Conservation (phyloP, 768 basidiomycete species). For the Leccinum disarticulatum region DNA sequence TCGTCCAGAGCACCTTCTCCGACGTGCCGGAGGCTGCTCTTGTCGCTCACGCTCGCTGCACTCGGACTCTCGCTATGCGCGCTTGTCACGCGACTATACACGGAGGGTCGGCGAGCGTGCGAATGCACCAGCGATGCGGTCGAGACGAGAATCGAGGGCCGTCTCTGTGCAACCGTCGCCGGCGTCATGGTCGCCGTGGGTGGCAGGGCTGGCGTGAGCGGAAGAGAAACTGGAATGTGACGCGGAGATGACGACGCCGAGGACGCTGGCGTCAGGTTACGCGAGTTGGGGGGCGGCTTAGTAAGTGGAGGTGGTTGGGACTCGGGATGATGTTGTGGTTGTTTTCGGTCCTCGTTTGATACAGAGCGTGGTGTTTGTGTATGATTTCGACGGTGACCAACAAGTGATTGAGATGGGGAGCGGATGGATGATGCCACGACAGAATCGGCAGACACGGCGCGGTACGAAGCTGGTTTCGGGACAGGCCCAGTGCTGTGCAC, state of each 20-base stretch:
- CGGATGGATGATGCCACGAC: slow-evolving; percentile 12
- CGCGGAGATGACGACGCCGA: slow-evolving; percentile 60
- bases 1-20: slow-evolving; percentile 80
- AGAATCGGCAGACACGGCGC: slow-evolving; percentile 28
- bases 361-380: slow-evolving; percentile 15
- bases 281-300: slow-evolving; percentile 39
- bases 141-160: slow-evolving; percentile 40
- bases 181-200: slow-evolving; percentile 44
- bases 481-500: slow-evolving; percentile 9
- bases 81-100: slow-evolving; percentile 40
- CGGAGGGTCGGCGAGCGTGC: slow-evolving; percentile 36
- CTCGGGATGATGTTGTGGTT: slow-evolving; percentile 18
- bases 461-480: slow-evolving; percentile 27
- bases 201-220: slow-evolving; percentile 33
- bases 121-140: slow-evolving; percentile 32
- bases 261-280: slow-evolving; percentile 54
- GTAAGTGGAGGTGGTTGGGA: slow-evolving; percentile 15
- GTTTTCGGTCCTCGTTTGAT: slow-evolving; percentile 25
- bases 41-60: slow-evolving; percentile 38
- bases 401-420: slow-evolving; percentile 27
- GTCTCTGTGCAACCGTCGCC: slow-evolving; percentile 42
- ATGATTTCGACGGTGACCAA: slow-evolving; percentile 9
- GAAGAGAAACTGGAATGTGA: slow-evolving; percentile 33
- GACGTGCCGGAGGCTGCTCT: slow-evolving; percentile 54
- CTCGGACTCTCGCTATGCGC: slow-evolving; percentile 34